Base-by-base conservation (phyloP, 495 filamentous ascomycete genomes). In the Tuber magnatum region DNA sequence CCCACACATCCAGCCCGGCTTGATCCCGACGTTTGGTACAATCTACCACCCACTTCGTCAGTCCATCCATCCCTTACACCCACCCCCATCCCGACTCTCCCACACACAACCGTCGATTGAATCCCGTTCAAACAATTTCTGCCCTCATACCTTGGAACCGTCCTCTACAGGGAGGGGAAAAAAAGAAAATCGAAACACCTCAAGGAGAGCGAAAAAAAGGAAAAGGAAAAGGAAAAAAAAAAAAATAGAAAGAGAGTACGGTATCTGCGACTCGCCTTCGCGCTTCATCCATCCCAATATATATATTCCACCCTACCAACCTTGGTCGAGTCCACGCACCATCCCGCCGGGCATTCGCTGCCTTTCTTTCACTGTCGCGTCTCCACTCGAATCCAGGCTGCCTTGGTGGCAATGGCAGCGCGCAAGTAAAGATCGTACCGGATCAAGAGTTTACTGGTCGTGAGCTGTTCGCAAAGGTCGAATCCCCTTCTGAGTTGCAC, bases 221-320 rank as follows among this genome's bases (percentile, higher is more conserved):
- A 65, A 68, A 68, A 28, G 28, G 71, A 43, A 44, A 46, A 70
- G 68, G 32, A 41, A 56, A 42, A 41, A 40, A 41, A 77, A 68
- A 77, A 71, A 71, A 38, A 74, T 20, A 38, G 41, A 74, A 10
- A 28, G 8, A 61, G 48, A 56, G 51, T 69, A n/a, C n/a, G n/a
- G n/a, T n/a, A 68, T 65, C 44, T 68, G 69, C 72, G 46, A 75
- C 56, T 75, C 69, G 72, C 72, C 74, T 75, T 65, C 46, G 72
- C 70, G 65, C 51, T 51, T 72, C 38, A 51, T 79, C 71, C 69
- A 78, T 78, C 77, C 71, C 75, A 78, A 35, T 51, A 71, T 41
- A 71, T 76, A 42, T 32, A 42, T 44, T 40, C 35, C 18, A 61
- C 14, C 69, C 56, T 35, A 56, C 51, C 51, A 56, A 56, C n/a